phyloP scores from a whole-genome alignment of 1,139 yeast species.

The Yamadazyma atmosphaerica region DNA sequence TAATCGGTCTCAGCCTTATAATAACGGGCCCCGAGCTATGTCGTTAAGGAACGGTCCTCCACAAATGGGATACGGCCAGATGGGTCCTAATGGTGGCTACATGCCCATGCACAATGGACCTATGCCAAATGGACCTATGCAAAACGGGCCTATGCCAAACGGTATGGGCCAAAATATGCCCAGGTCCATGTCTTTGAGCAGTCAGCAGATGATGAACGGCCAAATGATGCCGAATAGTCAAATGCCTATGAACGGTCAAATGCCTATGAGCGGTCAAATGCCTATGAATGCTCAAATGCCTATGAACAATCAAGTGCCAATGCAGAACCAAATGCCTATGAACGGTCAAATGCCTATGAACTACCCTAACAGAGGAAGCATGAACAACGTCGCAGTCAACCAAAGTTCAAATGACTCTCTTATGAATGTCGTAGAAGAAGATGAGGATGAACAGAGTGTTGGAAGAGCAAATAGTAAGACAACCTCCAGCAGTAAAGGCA shows the following conservation, averaged over 20 bases:
- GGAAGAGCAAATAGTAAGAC: not conserved
- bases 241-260: slow-evolving; percentile 8
- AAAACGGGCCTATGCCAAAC: not conserved
- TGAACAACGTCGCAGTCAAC: slow-evolving; percentile 1
- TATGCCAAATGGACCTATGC: slow-evolving; percentile 3
- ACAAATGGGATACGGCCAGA: slow-evolving; percentile 3
- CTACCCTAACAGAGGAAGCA: slow-evolving; percentile 4
- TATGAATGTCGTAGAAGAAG: slow-evolving; percentile 45
- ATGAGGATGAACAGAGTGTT: slow-evolving; percentile 21
- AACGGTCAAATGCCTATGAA: slow-evolving; percentile 8
- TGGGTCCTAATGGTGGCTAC: slow-evolving; percentile 5
- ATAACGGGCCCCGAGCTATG: slow-evolving; percentile 14
- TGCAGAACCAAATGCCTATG: slow-evolving; percentile 10
- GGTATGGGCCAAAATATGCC: no score
- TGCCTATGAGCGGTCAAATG: slow-evolving; percentile 2
- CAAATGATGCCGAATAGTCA: slow-evolving; percentile 4
- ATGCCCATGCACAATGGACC: slow-evolving; percentile 1
- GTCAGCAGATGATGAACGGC: not conserved
- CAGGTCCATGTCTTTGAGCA: slow-evolving; percentile 4
- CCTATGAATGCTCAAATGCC: slow-evolving; percentile 6
- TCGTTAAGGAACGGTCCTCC: slow-evolving; percentile 10
- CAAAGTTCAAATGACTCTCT: slow-evolving; percentile 38
- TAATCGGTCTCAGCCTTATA: slow-evolving; percentile 7
- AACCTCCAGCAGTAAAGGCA: not conserved
- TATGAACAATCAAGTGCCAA: slow-evolving; percentile 9